Base-by-base conservation (phyloP, 2,329 filamentous ascomycete species). In the Simplicillium sp. region DNA sequence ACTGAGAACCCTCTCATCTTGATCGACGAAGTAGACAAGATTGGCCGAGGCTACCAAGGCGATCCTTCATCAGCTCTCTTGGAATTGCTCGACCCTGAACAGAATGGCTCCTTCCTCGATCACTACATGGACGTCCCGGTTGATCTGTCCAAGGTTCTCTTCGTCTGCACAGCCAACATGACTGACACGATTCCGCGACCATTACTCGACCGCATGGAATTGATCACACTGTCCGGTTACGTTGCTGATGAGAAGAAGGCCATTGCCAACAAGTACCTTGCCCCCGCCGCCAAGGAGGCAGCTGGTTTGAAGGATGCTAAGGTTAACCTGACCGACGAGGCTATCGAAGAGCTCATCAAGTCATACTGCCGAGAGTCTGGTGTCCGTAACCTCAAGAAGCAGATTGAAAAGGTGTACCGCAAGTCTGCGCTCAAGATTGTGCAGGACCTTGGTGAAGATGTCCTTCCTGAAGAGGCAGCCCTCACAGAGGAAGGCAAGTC, bases 121-220 rank as follows among this genome's bases (percentile, higher is more conserved):
- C 92, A 98, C 62, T 98, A 98, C 66, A 87, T 98, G 77, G 92
- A 98, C 60, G 88, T 98, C 1, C 92, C 92, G 0, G 90, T 98
- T 6, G 92, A 98, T 58, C 71, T 98, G 38, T 96, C 89, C 38
- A 97, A 97, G 67, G 92, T 98, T 3, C 74, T 98, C 16, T 98
- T 98, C 58, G 92, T 98, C 34, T 98, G 92, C 72, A 98, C 92
- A 12, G 92, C 92, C 44, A 98, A 98, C 62, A 94, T 97, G 83
- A 95, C 89, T 0, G 92, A 98, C 55, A 98, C 92, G 0, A 98
- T 98, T 46, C 92, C 92, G 13, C 79, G 89, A 34, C 94, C 92
- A 3, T 73, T 98, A 1, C 74, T 97, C 13, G 92, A 98, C 58
- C 83, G 92, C 51, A 98, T 98, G 92, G 92, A 98, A 61, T 80